Conservation (phyloP, 2,329 filamentous ascomycete species). For the Leptosphaerulina australis region DNA sequence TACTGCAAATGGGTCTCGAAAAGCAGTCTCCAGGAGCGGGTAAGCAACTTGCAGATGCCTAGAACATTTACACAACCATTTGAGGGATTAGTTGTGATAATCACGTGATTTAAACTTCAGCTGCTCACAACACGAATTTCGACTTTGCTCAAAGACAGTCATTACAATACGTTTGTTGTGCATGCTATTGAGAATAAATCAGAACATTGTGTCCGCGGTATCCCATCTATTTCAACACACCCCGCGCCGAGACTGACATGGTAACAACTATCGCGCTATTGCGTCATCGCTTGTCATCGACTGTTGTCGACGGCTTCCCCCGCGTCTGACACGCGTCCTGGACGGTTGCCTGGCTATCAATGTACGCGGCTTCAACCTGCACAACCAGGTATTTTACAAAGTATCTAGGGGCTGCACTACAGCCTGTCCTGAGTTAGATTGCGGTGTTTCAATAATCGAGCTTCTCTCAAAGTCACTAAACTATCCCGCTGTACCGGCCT, state of each 20-base stretch:
- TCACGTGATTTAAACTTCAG: constrained; percentile 2
- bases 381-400: neutral
- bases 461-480: neutral
- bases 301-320: constrained; percentile 3
- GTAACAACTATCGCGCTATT: constrained; percentile 5
- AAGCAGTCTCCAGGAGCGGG: neutral
- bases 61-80: neutral
- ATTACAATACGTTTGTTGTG: no score
- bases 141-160: no score
- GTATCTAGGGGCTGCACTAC: neutral
- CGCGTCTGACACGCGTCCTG: constrained; percentile 12
- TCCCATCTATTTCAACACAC: neutral
- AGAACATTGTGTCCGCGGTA: neutral
- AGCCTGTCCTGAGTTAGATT: neutral
- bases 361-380: constrained; percentile 1
- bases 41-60: constrained; percentile 1
- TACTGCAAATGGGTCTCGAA: neutral
- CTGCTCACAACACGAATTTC: no score
- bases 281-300: constrained; percentile 15
- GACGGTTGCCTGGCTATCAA: constrained; percentile 6
- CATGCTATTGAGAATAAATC: no score
- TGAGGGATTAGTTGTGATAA: no score
- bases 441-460: neutral
- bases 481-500: neutral
- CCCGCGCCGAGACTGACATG: constrained; percentile 12